A percentile compares a stretch with the other conserved stretches of the same genome.
Evolutionary conservation across 2,329 filamentous ascomycete genomes (phyloP).

Genomic region (Colletotrichum sp.): DNA sequence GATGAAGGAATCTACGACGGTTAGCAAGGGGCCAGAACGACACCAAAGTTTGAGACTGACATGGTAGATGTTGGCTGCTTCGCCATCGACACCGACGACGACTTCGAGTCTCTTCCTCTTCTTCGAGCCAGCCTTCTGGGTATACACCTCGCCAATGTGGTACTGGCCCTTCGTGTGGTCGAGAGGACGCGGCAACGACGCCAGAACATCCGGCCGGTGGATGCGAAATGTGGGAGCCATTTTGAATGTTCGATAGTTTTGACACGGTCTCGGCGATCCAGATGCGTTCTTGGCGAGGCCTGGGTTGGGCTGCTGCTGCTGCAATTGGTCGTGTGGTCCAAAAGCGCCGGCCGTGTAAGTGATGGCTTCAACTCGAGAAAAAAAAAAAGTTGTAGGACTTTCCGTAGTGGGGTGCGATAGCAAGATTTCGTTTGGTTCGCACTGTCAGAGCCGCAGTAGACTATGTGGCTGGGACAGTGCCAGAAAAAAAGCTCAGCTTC

Average conservation of each 20-base stretch:
- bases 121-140: constrained; percentile 60
- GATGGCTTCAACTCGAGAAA: constrained; percentile 11
- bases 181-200: constrained; percentile 62
- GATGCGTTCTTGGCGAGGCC: not conserved
- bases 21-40: constrained; percentile 21
- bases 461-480: not conserved
- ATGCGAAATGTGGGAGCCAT: constrained; percentile 68
- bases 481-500: not conserved
- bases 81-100: constrained; percentile 68
- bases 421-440: not conserved
- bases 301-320: not conserved
- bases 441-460: not conserved
- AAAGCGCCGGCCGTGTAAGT: constrained; percentile 6
- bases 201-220: constrained; percentile 68
- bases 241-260: constrained; percentile 3
- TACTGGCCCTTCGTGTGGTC: constrained; percentile 52
- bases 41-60: constrained; percentile 41
- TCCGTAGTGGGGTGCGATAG: constrained; percentile 10
- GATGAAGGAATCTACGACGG: constrained; percentile 61
- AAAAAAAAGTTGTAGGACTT: constrained; percentile 20
- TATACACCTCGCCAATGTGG: constrained; percentile 65
- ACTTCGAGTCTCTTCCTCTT: constrained; percentile 69
- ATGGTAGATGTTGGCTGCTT: constrained; percentile 70
- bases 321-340: constrained; percentile 8
- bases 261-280: not conserved